Evolutionary conservation across 2,329 filamentous ascomycete species (phyloP).

Genomic region (Aspergillus ruber): DNA sequence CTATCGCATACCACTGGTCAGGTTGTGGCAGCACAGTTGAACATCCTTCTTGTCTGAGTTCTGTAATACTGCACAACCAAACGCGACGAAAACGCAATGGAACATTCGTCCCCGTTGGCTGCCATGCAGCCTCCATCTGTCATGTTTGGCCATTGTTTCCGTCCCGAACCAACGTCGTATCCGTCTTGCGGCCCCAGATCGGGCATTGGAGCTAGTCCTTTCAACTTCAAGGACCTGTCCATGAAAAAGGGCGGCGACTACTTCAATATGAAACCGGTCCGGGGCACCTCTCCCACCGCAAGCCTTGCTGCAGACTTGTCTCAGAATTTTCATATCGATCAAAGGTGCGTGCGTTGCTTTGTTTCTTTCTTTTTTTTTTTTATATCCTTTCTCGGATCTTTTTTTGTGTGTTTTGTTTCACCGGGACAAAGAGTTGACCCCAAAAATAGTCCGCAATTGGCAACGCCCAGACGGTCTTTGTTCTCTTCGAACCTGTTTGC

Average conservation of each 20-base stretch:
- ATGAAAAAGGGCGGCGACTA: constrained; percentile 71
- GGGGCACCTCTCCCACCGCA: constrained; percentile 82
- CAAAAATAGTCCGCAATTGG: constrained; percentile 64
- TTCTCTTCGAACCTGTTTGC: constrained; percentile 69
- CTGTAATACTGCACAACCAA: constrained; percentile 6
- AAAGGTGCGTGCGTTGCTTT: constrained; percentile 60
- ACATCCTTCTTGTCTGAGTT: background rate
- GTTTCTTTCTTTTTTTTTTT: constrained; percentile 16
- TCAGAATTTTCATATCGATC: constrained; percentile 94
- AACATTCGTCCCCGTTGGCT: constrained; percentile 87
- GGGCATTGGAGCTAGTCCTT: constrained; percentile 56
- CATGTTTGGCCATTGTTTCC: constrained; percentile 58
- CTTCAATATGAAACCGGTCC: constrained; percentile 70
- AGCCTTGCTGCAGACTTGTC: constrained; percentile 90
- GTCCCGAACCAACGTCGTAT: constrained; percentile 50
- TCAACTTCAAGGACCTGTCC: constrained; percentile 70
- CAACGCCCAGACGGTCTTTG: constrained; percentile 75
- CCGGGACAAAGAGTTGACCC: constrained; percentile 32
- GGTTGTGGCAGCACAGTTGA: background rate
- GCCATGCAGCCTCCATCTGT: constrained; percentile 74
- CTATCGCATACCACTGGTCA: no score
- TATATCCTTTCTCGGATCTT: constrained; percentile 1
- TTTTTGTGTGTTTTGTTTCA: constrained; percentile 3
- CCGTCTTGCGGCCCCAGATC: constrained; percentile 47
- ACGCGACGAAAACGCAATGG: constrained; percentile 52